Evolutionary conservation across 2,329 filamentous ascomycete species (phyloP).

Genomic region (Nemania diffusa): DNA sequence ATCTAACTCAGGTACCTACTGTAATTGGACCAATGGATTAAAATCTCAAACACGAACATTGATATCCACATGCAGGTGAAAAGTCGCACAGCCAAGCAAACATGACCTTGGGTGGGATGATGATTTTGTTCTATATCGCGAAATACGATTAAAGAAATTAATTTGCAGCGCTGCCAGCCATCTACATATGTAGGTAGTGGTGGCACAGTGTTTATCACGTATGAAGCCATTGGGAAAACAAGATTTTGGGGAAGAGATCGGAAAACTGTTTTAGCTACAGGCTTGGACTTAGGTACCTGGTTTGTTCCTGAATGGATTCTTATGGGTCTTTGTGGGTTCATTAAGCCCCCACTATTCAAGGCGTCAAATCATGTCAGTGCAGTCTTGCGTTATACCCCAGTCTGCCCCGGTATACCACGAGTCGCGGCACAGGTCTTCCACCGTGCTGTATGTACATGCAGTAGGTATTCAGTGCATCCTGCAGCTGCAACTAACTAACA

Average conservation of each 20-base stretch:
- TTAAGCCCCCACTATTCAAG: constrained; percentile 8
- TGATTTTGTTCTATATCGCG: no score
- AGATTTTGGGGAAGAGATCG: constrained; percentile 9
- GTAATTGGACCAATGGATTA: constrained; percentile 15
- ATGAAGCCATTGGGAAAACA: background rate
- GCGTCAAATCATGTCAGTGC: background rate
- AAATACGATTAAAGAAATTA: no score
- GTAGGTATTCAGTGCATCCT: background rate
- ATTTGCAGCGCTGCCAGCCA: no score
- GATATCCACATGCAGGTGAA: constrained; percentile 2
- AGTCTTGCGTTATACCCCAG: background rate
- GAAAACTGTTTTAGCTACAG: constrained; percentile 13
- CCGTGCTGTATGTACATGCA: background rate
- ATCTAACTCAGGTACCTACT: background rate
- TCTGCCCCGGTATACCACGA: background rate
- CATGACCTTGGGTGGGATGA: background rate
- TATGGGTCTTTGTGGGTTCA: background rate
- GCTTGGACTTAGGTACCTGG: no score
- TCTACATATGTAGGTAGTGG: background rate
- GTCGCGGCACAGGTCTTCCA: background rate
- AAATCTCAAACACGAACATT: constrained; percentile 27
- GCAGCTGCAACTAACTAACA: background rate
- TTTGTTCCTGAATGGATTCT: background rate
- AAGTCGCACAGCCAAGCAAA: background rate
- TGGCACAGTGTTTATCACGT: background rate